These are phyloP conservation scores for Moniliophthora roreri DNA, from an alignment of 1,284 basidiomycete species.

Conservation along the genomic window DNA sequence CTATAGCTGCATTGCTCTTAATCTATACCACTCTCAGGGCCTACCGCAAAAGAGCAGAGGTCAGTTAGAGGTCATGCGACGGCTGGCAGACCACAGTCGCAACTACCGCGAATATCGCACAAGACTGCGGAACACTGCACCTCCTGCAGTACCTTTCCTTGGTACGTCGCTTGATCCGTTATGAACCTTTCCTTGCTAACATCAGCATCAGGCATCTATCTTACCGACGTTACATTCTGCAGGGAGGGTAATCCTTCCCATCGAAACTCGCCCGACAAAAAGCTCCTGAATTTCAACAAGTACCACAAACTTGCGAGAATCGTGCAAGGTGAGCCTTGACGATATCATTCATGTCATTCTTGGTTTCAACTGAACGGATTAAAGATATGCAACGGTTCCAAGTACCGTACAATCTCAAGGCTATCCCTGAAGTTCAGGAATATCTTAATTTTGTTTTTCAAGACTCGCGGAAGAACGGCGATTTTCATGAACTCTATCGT, in stretches of 20 bases:
- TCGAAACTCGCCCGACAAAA: conserved; percentile 81
- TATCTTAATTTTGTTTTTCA: conserved; percentile 76
- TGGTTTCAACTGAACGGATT: not conserved
- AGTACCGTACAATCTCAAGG: conserved; percentile 77
- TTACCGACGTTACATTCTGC: conserved; percentile 94
- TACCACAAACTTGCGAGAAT: conserved; percentile 90
- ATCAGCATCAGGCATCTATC: conserved; percentile 67
- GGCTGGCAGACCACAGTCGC: conserved; percentile 85
- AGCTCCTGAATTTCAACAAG: conserved; percentile 94
- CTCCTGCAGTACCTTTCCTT: conserved; percentile 90
- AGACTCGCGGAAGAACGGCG: conserved; percentile 68
- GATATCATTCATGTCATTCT: not conserved
- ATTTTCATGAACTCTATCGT: conserved; percentile 79
- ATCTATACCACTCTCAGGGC: conserved; percentile 47
- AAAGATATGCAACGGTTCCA: conserved; percentile 94
- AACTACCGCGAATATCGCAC: conserved; percentile 94
- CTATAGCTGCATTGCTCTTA: not conserved
- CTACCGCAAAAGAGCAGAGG: conserved; percentile 83
- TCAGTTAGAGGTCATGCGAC: conserved; percentile 80
- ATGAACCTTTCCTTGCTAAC: conserved; percentile 5
- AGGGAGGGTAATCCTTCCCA: conserved; percentile 91
- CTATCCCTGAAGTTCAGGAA: conserved; percentile 81
- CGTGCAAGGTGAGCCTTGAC: conserved; percentile 62
- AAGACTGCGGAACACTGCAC: conserved; percentile 76
- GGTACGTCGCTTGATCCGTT: conserved; percentile 47